Base-by-base conservation (phyloP, 2,329 filamentous ascomycete genomes). In the Colletotrichum caudatum region DNA sequence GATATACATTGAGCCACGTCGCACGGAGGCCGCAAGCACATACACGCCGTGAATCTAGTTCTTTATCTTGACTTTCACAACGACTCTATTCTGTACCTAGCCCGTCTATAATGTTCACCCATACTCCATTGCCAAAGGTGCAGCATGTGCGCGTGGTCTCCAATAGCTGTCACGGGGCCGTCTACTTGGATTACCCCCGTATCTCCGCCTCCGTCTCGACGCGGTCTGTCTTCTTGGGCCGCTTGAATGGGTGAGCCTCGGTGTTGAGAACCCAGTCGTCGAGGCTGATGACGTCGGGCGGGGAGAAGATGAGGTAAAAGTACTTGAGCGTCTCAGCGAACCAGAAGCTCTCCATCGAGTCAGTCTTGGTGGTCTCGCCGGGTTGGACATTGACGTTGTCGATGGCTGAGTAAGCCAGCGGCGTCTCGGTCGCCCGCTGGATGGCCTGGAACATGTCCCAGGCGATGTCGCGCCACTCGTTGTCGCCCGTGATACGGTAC, bases 311-410 rank as follows among this genome's bases (percentile, higher is more conserved):
- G 68, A 94, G 81, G 76, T 92, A 94, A 72, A 94, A 94, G 76
- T 94, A 94, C 81, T 94, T 95, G 74, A 93, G 80, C 51, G 92
- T 94, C 83, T 94, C 92, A 3, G 90, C 90, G 75, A 93, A 84
- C 91, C 92, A 94, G 77, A 93, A 94, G 65, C 85, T 87, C 83
- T 74, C 73, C 64, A 73, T 74, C 29, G 73, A 74, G 20, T 74
- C 73, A 12, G 57, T 69, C 59, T 74, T 74, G n/a, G 56, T 64
- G 29, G 73, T 74, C 60, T 62, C 60, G 26, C 18, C 39, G 11
- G 68, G 62, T 16, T 53, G 54, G 11, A 72, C 54, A 48, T 66
- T 74, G 35, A 74, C 73, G 48, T 71, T 64, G 37, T 64, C 63
- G 14, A 86, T 80, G 1, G 82, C 79, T 48, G 84, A 83, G 78